These are phyloP conservation scores for Aspergillus biplanus DNA, from an alignment of 495 filamentous ascomycete genomes.

Conservation along the genomic window DNA sequence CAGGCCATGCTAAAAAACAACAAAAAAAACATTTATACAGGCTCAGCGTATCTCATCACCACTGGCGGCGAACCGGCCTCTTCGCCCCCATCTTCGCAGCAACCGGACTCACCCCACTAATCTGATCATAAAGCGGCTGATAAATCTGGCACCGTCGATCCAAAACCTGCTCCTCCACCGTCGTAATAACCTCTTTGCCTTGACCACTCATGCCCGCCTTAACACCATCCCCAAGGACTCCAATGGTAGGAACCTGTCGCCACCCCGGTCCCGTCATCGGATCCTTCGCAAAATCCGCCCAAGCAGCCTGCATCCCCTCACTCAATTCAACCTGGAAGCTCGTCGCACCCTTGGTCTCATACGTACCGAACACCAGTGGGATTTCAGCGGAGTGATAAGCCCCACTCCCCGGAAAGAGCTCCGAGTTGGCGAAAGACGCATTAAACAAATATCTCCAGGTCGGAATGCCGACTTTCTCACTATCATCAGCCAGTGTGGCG, in stretches of 20 bases:
- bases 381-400: slow-evolving; percentile 37
- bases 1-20: too few relatives aligned
- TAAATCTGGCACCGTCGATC: not conserved
- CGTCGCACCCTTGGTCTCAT: slow-evolving; percentile 23
- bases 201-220: not conserved
- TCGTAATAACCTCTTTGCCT: not conserved
- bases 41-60: too few relatives aligned
- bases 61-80: too few relatives aligned
- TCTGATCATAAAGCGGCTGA: not conserved
- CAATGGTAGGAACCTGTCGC: slow-evolving; percentile 14
- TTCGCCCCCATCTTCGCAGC: not conserved
- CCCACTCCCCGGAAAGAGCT: slow-evolving; percentile 20
- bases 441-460: slow-evolving; percentile 38
- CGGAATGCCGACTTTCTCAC: slow-evolving; percentile 21
- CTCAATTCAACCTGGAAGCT: slow-evolving; percentile 25
- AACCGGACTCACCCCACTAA: not conserved
- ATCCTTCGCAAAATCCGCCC: slow-evolving; percentile 38
- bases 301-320: slow-evolving; percentile 31
- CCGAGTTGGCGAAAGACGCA: slow-evolving; percentile 35
- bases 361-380: slow-evolving; percentile 34
- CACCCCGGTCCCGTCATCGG: slow-evolving; percentile 31
- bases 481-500: slow-evolving; percentile 25
- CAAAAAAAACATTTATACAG: too few relatives aligned
- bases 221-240: slow-evolving; percentile 14
- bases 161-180: not conserved